Base-by-base conservation (phyloP, 2,329 filamentous ascomycete genomes). In the Leptographium galeiforme region DNA sequence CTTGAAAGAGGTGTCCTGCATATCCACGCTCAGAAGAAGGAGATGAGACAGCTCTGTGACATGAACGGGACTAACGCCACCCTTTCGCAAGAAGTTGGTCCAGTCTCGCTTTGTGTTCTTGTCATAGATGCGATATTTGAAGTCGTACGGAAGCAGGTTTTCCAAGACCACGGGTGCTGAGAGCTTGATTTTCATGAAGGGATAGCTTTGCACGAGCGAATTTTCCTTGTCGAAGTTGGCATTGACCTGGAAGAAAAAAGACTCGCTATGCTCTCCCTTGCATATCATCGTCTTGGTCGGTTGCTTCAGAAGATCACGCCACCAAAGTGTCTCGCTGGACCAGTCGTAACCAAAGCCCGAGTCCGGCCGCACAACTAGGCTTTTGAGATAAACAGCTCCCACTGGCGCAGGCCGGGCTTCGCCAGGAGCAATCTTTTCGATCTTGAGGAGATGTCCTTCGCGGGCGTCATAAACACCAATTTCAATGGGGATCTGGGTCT, bases 61-160 rank as follows among this genome's bases (percentile, higher is more conserved):
- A 65, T 98, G 93, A 0, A 98, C 90, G 0, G 94, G 94, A 65
- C 93, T 98, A 54, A 97, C 85, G 14, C 94, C 94, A 32, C 94
- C 93, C 68, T 96, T 97, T 54, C 93, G 82, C 48, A 98, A 72
- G 70, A 98, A 98, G 66, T 98, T 98, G 6, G 89, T 94, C 93
- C 93, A 98, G 66, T 98, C 93, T 66, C 94, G 95, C 74, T 91
- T 94, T 0, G 90, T 96, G 66, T 95, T 94, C 72, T 94, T 96
- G 72, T 98, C 93, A 64, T 97, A 98, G 53, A 98, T 97, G 53
- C 91, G 83, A 67, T 98, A 98, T 68, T 98, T 97, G 80, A 98
- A 98, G 68, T 98, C 93, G 64, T 93, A 97, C 0, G 93, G 93
- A 40, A 98, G 71, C 45, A 98, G 72, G 60, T 98, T 98, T 67